phyloP scores from a whole-genome alignment of 352 stramenopile species.

The Phytophthora megakarya region DNA sequence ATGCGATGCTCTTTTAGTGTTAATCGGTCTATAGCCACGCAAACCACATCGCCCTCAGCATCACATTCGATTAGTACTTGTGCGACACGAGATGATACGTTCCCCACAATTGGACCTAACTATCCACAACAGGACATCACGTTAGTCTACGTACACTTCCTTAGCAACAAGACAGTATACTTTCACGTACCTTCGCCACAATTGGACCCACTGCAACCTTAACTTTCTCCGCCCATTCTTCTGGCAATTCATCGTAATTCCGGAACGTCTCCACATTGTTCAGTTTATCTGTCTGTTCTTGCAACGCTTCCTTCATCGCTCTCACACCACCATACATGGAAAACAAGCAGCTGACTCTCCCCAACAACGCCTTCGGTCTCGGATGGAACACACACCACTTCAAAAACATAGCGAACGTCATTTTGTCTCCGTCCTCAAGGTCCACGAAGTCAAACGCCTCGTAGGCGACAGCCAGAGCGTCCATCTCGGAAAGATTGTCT shows the following conservation, averaged over 20 bases:
- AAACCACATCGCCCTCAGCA: slow-evolving; percentile 39
- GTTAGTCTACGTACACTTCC: not conserved
- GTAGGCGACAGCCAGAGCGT: slow-evolving; percentile 62
- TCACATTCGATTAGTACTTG: slow-evolving; percentile 53
- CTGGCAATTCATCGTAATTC: slow-evolving; percentile 33
- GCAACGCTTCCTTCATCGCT: slow-evolving; percentile 38
- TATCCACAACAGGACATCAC: slow-evolving; percentile 1
- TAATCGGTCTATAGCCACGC: slow-evolving; percentile 45
- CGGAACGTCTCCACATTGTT: slow-evolving; percentile 22
- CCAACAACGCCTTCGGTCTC: slow-evolving; percentile 56
- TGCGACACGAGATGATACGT: slow-evolving; percentile 34
- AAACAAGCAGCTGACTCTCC: slow-evolving; percentile 61
- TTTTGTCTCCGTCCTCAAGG: slow-evolving; percentile 68
- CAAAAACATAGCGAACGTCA: slow-evolving; percentile 66
- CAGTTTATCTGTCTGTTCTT: slow-evolving; percentile 18
- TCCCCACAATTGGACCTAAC: slow-evolving; percentile 54
- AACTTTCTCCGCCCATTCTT: slow-evolving; percentile 22
- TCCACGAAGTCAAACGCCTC: slow-evolving; percentile 72
- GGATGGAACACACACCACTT: slow-evolving; percentile 75
- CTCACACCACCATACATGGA: slow-evolving; percentile 42
- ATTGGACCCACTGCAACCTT: slow-evolving; percentile 49
- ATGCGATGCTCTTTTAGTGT: slow-evolving; percentile 20
- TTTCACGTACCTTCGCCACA: slow-evolving; percentile 21
- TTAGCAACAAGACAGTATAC: not conserved
- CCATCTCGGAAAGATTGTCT: slow-evolving; percentile 34